Percentiles rank a stretch among this genome's conserved stretches.
phyloP scores from a whole-genome alignment of 768 basidiomycete genomes.

The Lentinula guzmanii region DNA sequence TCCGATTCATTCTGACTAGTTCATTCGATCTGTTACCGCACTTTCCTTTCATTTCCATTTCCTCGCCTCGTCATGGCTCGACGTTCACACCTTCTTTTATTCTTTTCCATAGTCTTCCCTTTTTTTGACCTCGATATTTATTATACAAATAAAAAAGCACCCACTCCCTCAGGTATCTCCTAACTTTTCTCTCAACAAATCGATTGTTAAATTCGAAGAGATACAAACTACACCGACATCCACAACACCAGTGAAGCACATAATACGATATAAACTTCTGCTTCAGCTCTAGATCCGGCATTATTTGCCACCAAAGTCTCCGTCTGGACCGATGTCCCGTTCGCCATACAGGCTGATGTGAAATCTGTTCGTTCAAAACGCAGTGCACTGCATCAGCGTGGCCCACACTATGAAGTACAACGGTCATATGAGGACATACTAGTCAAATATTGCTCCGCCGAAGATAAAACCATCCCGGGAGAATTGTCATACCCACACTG shows the following conservation, averaged over 20 bases:
- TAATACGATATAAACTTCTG: neutral
- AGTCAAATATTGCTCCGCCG: neutral
- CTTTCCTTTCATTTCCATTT: neutral
- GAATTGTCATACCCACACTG: conserved; percentile 1
- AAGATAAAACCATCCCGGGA: neutral
- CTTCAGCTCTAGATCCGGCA: neutral
- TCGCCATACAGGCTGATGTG: neutral
- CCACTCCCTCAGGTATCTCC: too few relatives aligned
- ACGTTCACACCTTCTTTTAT: neutral
- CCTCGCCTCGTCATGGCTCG: neutral
- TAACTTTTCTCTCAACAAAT: too few relatives aligned
- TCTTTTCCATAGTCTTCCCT: too few relatives aligned
- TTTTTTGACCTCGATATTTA: too few relatives aligned
- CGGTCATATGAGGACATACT: neutral
- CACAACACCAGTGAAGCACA: neutral
- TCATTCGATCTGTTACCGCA: neutral
- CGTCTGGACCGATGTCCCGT: neutral
- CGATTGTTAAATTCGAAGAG: too few relatives aligned
- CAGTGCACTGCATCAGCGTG: too few relatives aligned
- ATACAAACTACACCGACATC: neutral
- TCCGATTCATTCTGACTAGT: neutral
- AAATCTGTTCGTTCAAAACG: neutral
- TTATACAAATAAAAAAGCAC: too few relatives aligned
- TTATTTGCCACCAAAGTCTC: neutral
- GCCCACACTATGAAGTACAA: too few relatives aligned